Evolutionary conservation across 2,329 filamentous ascomycete species (phyloP).

Genomic region (Dactylellina cionopaga): DNA sequence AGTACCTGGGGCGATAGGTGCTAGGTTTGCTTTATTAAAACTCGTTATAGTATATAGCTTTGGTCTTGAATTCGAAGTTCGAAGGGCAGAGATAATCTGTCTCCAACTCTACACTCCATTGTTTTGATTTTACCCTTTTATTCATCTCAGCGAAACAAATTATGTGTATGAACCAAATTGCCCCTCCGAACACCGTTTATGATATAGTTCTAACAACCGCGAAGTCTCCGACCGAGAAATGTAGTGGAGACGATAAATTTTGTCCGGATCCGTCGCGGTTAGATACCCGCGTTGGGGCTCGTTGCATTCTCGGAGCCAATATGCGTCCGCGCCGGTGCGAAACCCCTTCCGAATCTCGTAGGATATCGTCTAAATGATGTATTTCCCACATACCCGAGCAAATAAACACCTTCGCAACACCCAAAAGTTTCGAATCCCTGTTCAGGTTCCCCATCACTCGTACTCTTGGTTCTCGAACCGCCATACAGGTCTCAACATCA

Average conservation of each 20-base stretch:
- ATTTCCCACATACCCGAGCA: background rate
- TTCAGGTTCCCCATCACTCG: too few species aligned
- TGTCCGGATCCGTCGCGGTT: constrained; percentile 29
- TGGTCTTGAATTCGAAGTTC: background rate
- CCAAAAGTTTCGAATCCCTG: background rate
- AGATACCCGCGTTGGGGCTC: constrained; percentile 28
- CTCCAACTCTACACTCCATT: background rate
- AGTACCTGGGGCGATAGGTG: too few species aligned
- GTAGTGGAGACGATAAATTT: too few species aligned
- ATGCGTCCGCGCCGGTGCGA: too few species aligned
- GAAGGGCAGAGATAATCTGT: background rate
- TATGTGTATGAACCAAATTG: too few species aligned
- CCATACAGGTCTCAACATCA: constrained; percentile 27
- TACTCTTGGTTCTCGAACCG: constrained; percentile 22
- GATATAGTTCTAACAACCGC: too few species aligned
- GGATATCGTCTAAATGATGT: too few species aligned
- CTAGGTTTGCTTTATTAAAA: too few species aligned
- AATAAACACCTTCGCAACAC: background rate
- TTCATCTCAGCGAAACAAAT: background rate
- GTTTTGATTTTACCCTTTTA: background rate
- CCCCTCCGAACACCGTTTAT: too few species aligned
- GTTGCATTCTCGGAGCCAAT: constrained; percentile 46
- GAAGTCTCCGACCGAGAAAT: too few species aligned
- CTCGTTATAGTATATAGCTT: too few species aligned
- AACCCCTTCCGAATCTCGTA: too few species aligned